phyloP scores from a whole-genome alignment of 495 filamentous ascomycete species.

The Penicillium arizonense region DNA sequence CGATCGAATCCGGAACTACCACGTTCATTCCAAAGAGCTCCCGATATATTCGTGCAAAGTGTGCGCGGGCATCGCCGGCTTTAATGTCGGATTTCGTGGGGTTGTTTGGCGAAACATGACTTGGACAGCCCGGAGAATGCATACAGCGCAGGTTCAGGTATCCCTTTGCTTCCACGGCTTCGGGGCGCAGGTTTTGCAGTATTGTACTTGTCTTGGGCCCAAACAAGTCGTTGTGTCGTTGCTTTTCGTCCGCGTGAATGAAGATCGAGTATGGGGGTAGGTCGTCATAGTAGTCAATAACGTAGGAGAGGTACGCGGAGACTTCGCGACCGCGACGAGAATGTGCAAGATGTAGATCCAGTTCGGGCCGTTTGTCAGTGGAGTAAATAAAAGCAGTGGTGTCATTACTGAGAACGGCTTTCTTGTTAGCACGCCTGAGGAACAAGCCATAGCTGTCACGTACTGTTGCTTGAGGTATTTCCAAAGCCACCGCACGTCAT shows the following conservation, averaged over 20 bases:
- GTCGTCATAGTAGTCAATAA: slow-evolving; percentile 36
- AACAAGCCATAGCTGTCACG: neutral
- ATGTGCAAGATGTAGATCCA: slow-evolving; percentile 27
- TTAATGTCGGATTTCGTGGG: slow-evolving; percentile 35
- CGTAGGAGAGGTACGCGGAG: slow-evolving; percentile 40
- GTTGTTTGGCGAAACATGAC: slow-evolving; percentile 24
- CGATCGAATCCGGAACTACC: slow-evolving; percentile 35
- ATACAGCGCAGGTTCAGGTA: slow-evolving; percentile 45
- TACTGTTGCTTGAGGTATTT: neutral
- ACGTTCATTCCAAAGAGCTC: slow-evolving; percentile 26
- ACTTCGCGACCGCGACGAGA: slow-evolving; percentile 39
- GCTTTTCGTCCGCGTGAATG: slow-evolving; percentile 38
- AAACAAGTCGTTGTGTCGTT: slow-evolving; percentile 47
- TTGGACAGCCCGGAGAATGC: slow-evolving; percentile 38
- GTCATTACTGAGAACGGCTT: slow-evolving; percentile 5
- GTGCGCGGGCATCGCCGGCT: slow-evolving; percentile 33
- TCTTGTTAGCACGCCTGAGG: neutral
- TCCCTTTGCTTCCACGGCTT: slow-evolving; percentile 37
- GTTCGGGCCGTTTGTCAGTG: slow-evolving; percentile 29
- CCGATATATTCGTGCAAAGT: slow-evolving; percentile 34
- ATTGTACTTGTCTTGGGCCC: slow-evolving; percentile 28
- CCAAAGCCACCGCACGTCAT: slow-evolving; percentile 2
- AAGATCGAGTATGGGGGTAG: slow-evolving; percentile 40
- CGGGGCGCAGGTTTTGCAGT: slow-evolving; percentile 30
- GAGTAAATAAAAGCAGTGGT: slow-evolving; percentile 38